Percentiles rank a stretch among this genome's conserved stretches.
Evolutionary conservation across 116 monocot genomes (phyloP).

Genomic region (Iris pallida): DNA sequence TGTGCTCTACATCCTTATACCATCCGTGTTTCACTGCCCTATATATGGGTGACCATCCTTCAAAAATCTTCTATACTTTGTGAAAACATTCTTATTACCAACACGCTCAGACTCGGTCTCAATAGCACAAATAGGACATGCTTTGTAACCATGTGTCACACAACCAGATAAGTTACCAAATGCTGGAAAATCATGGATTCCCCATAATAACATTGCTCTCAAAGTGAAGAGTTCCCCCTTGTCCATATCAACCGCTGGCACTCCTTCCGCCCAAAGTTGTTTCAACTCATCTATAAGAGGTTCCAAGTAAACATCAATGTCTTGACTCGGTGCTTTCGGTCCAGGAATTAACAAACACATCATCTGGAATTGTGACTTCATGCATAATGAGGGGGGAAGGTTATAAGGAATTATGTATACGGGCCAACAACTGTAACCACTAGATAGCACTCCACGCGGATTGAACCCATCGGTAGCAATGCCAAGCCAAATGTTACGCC

Average conservation of each 20-base stretch:
- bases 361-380: not conserved
- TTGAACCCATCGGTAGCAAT: not conserved
- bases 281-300: not conserved
- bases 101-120: not conserved
- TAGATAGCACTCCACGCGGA: not conserved
- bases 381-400: not conserved
- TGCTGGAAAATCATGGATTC: no score
- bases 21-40: not conserved
- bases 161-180: no score
- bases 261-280: not conserved
- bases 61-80: not conserved
- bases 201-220: not conserved
- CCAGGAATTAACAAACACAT: not conserved
- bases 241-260: not conserved
- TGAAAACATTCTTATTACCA: conserved; percentile 3
- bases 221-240: not conserved
- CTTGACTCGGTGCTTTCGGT: not conserved
- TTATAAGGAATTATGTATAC: not conserved
- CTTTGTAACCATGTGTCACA: no score
- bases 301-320: not conserved
- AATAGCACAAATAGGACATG: no score
- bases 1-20: not conserved
- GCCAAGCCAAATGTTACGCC: not conserved
- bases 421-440: not conserved
- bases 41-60: not conserved